phyloP scores from a whole-genome alignment of 768 basidiomycete genomes.

The Lactifluus echinatus region DNA sequence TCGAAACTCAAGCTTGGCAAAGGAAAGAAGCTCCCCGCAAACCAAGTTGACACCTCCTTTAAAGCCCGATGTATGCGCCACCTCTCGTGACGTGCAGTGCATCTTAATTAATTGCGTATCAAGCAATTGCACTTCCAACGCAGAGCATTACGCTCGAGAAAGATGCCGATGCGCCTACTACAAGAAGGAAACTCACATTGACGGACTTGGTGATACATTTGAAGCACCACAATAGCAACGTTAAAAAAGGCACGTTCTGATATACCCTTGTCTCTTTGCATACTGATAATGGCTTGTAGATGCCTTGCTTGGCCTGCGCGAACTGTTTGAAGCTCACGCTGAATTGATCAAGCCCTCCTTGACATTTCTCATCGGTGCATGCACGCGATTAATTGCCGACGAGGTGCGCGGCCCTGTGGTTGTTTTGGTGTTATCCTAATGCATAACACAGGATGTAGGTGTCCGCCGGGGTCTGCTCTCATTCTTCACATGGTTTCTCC shows the following conservation, averaged over 20 bases:
- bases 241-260: slow-evolving; percentile 51
- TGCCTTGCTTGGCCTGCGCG: slow-evolving; percentile 61
- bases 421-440: neutral
- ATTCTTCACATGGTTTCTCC: slow-evolving; percentile 68
- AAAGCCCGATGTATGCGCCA: slow-evolving; percentile 68
- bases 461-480: slow-evolving; percentile 67
- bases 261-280: slow-evolving; percentile 5
- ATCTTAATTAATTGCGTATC: neutral
- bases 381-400: slow-evolving; percentile 69
- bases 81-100: neutral
- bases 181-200: slow-evolving; percentile 66
- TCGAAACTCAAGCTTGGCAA: slow-evolving; percentile 95
- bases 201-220: slow-evolving; percentile 68
- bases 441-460: slow-evolving; percentile 50
- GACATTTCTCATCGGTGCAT: slow-evolving; percentile 46
- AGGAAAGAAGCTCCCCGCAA: slow-evolving; percentile 71
- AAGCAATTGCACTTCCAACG: slow-evolving; percentile 83
- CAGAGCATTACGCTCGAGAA: slow-evolving; percentile 67
- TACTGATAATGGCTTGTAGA: slow-evolving; percentile 35
- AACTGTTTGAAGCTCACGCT: slow-evolving; percentile 59
- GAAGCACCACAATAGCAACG: slow-evolving; percentile 74
- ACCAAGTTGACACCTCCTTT: slow-evolving; percentile 94
- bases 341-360: slow-evolving; percentile 44
- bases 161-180: slow-evolving; percentile 52
- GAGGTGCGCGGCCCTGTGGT: slow-evolving; percentile 44